phyloP scores from a whole-genome alignment of 768 basidiomycete genomes.

The Hygrophorus pudorinus region DNA sequence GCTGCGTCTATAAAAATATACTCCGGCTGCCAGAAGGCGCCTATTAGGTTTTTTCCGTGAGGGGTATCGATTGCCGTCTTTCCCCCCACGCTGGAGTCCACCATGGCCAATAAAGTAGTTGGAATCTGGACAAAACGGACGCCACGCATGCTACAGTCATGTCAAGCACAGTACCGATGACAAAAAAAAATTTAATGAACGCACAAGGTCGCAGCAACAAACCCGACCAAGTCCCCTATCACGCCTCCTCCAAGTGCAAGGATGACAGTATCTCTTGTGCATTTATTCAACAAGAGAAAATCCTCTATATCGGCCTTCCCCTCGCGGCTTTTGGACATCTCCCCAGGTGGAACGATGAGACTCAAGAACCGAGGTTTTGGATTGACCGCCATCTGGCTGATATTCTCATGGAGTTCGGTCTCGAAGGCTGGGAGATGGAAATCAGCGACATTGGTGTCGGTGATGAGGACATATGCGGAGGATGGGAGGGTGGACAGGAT shows the following conservation, averaged over 20 bases:
- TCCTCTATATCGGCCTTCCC: constrained; percentile 94
- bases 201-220: constrained; percentile 94
- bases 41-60: constrained; percentile 96
- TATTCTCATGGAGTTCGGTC: constrained; percentile 46
- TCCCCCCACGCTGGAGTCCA: constrained; percentile 94
- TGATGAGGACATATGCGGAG: constrained; percentile 85
- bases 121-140: constrained; percentile 94
- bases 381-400: constrained; percentile 16
- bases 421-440: constrained; percentile 67
- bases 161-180: constrained; percentile 1
- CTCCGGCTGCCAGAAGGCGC: constrained; percentile 96
- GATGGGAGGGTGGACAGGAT: constrained; percentile 63
- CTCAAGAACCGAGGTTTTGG: constrained; percentile 58
- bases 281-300: constrained; percentile 77
- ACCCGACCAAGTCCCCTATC: constrained; percentile 93
- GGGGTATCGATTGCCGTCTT: constrained; percentile 99
- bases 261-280: constrained; percentile 88
- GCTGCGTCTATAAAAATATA: constrained; percentile 97
- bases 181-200: constrained; percentile 26
- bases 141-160: constrained; percentile 77
- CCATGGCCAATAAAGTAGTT: constrained; percentile 95
- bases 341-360: constrained; percentile 80
- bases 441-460: constrained; percentile 82
- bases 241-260: constrained; percentile 95
- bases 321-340: constrained; percentile 83